phyloP scores from a whole-genome alignment of 2,329 filamentous ascomycete species.

The Helminthosporium solani region DNA sequence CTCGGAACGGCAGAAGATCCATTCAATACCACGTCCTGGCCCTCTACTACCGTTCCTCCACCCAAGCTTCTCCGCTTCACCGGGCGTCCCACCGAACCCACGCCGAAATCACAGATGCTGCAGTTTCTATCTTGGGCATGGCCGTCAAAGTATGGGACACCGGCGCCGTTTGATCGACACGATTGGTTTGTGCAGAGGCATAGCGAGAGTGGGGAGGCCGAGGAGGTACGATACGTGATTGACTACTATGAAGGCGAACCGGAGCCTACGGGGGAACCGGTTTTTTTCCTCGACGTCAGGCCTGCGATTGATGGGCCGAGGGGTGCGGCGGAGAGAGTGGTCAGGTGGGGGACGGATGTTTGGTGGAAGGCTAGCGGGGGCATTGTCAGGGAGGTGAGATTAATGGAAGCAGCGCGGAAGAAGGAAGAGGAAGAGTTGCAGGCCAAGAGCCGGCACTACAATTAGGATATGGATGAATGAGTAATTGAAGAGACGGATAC shows the following conservation, averaged over 20 bases:
- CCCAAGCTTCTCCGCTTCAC: slow-evolving; percentile 85
- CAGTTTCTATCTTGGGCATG: slow-evolving; percentile 77
- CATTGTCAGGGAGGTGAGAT: slow-evolving; percentile 54
- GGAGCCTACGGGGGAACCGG: slow-evolving; percentile 82
- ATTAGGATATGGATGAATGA: slow-evolving; percentile 8
- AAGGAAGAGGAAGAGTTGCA: slow-evolving; percentile 27
- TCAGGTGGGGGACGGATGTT: slow-evolving; percentile 88
- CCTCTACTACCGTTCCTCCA: slow-evolving; percentile 44
- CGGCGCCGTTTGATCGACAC: slow-evolving; percentile 92
- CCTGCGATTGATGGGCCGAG: slow-evolving; percentile 82
- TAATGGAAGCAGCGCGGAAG: slow-evolving; percentile 32
- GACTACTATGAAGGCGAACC: slow-evolving; percentile 89
- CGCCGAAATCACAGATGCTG: slow-evolving; percentile 84
- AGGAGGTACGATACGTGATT: slow-evolving; percentile 90
- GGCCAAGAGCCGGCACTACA: slow-evolving; percentile 28
- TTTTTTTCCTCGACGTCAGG: slow-evolving; percentile 93
- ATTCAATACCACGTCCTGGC: slow-evolving; percentile 40
- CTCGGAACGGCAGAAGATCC: slow-evolving; percentile 40
- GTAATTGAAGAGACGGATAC: background rate
- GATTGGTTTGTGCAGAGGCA: slow-evolving; percentile 91
- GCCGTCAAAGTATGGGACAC: slow-evolving; percentile 73
- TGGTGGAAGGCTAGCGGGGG: slow-evolving; percentile 90
- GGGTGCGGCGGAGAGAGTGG: slow-evolving; percentile 75
- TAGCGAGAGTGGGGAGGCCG: slow-evolving; percentile 60
- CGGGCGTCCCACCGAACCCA: slow-evolving; percentile 83